These are phyloP conservation scores for Xylaria hypoxylon DNA, from an alignment of 2,329 filamentous ascomycete genomes.

Conservation along the genomic window DNA sequence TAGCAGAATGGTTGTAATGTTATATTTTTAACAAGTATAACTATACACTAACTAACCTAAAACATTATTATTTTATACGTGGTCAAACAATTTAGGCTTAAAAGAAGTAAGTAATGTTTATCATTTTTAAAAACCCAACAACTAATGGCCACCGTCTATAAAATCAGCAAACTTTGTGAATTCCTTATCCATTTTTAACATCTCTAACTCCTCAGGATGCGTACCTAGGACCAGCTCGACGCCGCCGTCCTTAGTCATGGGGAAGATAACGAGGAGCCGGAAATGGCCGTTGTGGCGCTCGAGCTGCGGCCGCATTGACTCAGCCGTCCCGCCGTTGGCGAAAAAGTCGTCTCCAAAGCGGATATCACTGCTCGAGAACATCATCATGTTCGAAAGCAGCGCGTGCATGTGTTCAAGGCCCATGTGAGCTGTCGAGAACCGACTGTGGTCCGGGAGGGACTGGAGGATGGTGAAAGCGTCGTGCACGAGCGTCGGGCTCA, in stretches of 20 bases:
- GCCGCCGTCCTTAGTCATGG: constrained; percentile 47
- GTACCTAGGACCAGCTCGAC: constrained; percentile 49
- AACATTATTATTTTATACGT: too few species aligned
- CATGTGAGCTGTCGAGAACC: constrained; percentile 42
- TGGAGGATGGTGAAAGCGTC: constrained; percentile 49
- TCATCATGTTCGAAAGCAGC: constrained; percentile 50
- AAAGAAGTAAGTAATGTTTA: too few species aligned
- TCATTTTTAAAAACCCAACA: too few species aligned
- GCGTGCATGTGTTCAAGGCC: constrained; percentile 30
- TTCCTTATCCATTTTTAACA: constrained; percentile 45
- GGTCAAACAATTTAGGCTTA: too few species aligned
- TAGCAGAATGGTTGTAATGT: too few species aligned
- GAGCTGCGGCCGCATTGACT: constrained; percentile 48
- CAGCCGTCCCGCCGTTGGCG: constrained; percentile 40
- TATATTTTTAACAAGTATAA: too few species aligned
- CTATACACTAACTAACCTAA: too few species aligned
- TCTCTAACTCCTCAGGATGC: constrained; percentile 48
- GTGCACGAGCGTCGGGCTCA: constrained; percentile 47
- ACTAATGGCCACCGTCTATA: neutral
- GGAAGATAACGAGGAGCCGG: constrained; percentile 47
- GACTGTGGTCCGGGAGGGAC: constrained; percentile 46
- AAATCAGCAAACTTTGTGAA: constrained; percentile 44
- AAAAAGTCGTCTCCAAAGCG: constrained; percentile 48
- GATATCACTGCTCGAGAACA: constrained; percentile 47
- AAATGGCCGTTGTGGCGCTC: constrained; percentile 46